Percentiles rank a stretch among this genome's conserved stretches.
phyloP scores from a whole-genome alignment of 1,284 basidiomycete species.

The Cutaneotrichosporon cavernicola region DNA sequence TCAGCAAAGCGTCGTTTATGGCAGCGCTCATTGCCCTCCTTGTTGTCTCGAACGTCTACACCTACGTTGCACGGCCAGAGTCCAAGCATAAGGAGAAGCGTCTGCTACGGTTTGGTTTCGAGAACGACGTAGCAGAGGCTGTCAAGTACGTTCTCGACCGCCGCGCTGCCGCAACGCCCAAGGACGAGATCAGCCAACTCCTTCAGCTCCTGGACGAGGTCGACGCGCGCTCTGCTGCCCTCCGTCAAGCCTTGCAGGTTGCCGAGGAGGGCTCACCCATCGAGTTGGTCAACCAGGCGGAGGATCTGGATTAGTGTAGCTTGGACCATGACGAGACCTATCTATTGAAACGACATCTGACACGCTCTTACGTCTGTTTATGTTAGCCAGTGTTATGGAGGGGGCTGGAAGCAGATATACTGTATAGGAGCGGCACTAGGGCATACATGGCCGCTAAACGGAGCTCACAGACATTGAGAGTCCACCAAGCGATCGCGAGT shows the following conservation, averaged over 20 bases:
- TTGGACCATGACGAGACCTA: not conserved
- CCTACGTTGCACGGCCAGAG: constrained; percentile 37
- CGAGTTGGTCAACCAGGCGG: constrained; percentile 8
- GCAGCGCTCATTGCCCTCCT: constrained; percentile 69
- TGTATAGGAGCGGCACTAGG: too few relatives aligned
- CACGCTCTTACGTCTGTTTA: not conserved
- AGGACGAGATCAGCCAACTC: constrained; percentile 38
- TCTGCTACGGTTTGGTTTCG: constrained; percentile 23
- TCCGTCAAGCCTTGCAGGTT: constrained; percentile 12
- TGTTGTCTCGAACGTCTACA: constrained; percentile 65
- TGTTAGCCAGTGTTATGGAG: not conserved
- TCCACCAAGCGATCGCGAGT: not conserved
- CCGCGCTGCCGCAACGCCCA: constrained; percentile 19
- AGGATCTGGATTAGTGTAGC: not conserved
- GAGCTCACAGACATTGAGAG: too few relatives aligned
- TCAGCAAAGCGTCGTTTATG: constrained; percentile 58
- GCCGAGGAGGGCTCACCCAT: not conserved
- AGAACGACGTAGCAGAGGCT: constrained; percentile 37
- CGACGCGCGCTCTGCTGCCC: constrained; percentile 27
- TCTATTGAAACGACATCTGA: not conserved
- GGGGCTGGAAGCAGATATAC: too few relatives aligned
- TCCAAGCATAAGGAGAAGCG: constrained; percentile 26
- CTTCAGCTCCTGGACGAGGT: constrained; percentile 37
- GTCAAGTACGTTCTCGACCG: constrained; percentile 33
- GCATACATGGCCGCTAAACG: too few relatives aligned